Evolutionary conservation across 2,329 filamentous ascomycete species (phyloP).

Genomic region (Pyrenophora seminiperda): DNA sequence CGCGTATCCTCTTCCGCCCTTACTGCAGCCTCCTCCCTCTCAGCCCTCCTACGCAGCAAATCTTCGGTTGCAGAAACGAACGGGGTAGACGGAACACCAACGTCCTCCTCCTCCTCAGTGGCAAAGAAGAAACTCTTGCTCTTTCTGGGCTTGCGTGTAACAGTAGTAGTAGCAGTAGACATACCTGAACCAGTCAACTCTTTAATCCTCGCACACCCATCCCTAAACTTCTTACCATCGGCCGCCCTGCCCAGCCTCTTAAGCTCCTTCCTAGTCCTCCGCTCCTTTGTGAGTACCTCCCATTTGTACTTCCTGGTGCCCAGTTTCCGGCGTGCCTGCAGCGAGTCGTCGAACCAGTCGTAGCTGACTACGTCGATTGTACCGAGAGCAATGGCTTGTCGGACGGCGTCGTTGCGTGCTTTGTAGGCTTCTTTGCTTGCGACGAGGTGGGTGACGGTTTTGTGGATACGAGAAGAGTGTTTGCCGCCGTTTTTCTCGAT

Average conservation of each 20-base stretch:
- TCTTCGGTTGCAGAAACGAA: conserved; percentile 30
- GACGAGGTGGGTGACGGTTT: conserved; percentile 73
- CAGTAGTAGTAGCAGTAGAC: conserved; percentile 25
- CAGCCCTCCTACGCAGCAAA: conserved; percentile 28
- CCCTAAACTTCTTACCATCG: conserved; percentile 42
- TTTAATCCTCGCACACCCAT: conserved; percentile 37
- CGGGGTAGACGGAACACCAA: not conserved
- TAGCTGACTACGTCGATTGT: conserved; percentile 49
- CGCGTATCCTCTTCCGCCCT: conserved; percentile 8
- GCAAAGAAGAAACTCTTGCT: conserved; percentile 35
- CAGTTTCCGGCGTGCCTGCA: conserved; percentile 44
- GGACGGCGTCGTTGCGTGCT: conserved; percentile 46
- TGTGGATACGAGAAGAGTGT: conserved; percentile 59
- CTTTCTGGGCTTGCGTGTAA: conserved; percentile 19
- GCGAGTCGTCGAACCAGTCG: conserved; percentile 57
- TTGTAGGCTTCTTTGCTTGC: conserved; percentile 67
- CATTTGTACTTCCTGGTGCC: conserved; percentile 45
- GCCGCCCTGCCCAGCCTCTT: conserved; percentile 30
- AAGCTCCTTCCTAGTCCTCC: conserved; percentile 41
- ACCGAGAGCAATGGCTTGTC: conserved; percentile 23
- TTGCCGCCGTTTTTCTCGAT: conserved; percentile 65
- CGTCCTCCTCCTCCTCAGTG: not conserved
- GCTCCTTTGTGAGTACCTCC: conserved; percentile 30
- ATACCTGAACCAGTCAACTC: conserved; percentile 47
- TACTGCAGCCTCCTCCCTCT: conserved; percentile 24